These are phyloP conservation scores for Aspergillus uvarum DNA, from an alignment of 2,329 filamentous ascomycete genomes.

Conservation along the genomic window DNA sequence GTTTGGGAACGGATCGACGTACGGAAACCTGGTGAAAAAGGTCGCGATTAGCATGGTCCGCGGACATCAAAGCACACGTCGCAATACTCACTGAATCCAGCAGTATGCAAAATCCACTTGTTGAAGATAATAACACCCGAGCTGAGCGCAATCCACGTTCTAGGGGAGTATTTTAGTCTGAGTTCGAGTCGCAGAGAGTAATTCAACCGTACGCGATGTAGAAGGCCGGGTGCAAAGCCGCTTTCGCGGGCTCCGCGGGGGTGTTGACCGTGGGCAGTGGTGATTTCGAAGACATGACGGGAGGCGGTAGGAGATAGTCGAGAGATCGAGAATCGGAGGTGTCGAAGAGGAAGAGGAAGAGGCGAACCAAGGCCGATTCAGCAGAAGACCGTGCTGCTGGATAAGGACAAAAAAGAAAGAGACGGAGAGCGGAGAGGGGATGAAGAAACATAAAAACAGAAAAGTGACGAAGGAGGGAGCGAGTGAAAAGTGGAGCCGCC, in stretches of 20 bases:
- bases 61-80: not conserved
- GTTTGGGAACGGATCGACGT: constrained; percentile 22
- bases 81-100: constrained; percentile 69
- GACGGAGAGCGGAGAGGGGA: not conserved
- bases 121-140: constrained; percentile 97
- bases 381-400: not conserved
- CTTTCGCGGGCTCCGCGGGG: constrained; percentile 3
- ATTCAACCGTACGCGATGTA: constrained; percentile 30
- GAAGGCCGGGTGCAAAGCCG: constrained; percentile 29
- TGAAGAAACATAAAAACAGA: not conserved
- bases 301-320: not conserved
- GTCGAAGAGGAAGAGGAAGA: not conserved
- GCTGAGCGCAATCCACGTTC: constrained; percentile 85
- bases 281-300: constrained; percentile 3
- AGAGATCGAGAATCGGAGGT: not conserved
- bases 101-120: constrained; percentile 90
- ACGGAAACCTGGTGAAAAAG: constrained; percentile 44
- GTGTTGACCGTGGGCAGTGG: constrained; percentile 4
- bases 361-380: not conserved
- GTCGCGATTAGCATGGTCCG: constrained; percentile 10
- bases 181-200: not conserved
- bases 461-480: not conserved
- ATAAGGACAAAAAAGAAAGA: not conserved
- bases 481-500: not conserved
- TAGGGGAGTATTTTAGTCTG: constrained; percentile 39